Evolutionary conservation across 139 green algal genomes (phyloP), one percentile per base, ranked within the genome.

Genomic region (Chlamydomonas sp.): DNA sequence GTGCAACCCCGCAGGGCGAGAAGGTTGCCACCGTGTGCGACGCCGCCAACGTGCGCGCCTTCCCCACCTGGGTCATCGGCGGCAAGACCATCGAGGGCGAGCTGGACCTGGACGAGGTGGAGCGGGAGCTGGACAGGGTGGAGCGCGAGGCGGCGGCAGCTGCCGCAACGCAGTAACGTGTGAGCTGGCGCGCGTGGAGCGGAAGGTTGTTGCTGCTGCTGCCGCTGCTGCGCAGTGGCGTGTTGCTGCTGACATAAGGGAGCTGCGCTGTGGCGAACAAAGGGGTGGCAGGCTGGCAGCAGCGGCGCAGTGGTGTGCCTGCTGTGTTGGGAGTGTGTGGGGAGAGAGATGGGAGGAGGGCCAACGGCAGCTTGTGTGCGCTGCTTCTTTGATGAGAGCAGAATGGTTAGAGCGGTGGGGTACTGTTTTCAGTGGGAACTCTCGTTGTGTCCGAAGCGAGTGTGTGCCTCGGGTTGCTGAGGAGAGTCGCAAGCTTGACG

Each of bases 1-100:
- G 14, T 12, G 73, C 16, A 49, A 49, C 31, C 31, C 18, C 16
- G 63, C 89, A 98, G 95, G 96, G 94, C 64, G 90, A 90, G 17
- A 91, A 94, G 86, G 73, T 97, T 62, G 95, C 92, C 16, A 62
- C 91, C 4, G 90, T 90, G 15, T 99, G 98, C 89, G 79, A 92
- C 61, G 95, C 91, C 17, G 98, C 96, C 1, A 91, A 93, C 0
- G 90, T 99, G 58, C 83, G 96, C 12, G 97, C 96, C 18, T 99
- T 99, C 89, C 98, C 98, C 66, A 98, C 97, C 17, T 99, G 98
- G 98, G 89, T 98, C n/a, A 98, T 99, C 78, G 94, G 95, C 49
- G 96, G 94, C n/a, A 78, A 94, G 85, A 90, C 89, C 10, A 83
- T 96, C 16, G 92, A 95, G 82, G 95, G 95, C 2, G 90, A 97